These are phyloP conservation scores for Amylocarpus encephaloides DNA, from an alignment of 2,329 filamentous ascomycete genomes.

Conservation along the genomic window DNA sequence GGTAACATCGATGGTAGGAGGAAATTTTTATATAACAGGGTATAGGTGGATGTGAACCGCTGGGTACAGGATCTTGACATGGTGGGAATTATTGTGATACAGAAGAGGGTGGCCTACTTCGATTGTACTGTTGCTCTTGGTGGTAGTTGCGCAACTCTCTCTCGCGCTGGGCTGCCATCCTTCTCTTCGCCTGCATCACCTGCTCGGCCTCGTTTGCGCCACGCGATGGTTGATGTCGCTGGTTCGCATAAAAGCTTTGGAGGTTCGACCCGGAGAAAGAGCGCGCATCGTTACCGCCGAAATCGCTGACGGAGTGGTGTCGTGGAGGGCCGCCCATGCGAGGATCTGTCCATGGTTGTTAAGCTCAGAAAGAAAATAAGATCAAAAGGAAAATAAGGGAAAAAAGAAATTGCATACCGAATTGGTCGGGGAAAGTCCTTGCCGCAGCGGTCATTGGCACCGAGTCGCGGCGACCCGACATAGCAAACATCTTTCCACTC, in stretches of 20 bases:
- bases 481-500: conserved; percentile 84
- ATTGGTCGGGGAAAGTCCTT: conserved; percentile 48
- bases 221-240: conserved; percentile 83
- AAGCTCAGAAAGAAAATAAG: conserved; percentile 12
- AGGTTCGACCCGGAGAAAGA: conserved; percentile 71
- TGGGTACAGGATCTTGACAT: conserved; percentile 29
- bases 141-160: conserved; percentile 99
- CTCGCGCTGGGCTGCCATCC: conserved; percentile 98
- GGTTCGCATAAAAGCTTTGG: conserved; percentile 89
- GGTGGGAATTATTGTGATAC: conserved; percentile 48
- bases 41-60: conserved; percentile 27
- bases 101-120: conserved; percentile 86
- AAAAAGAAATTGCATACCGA: conserved; percentile 43
- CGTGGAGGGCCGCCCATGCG: conserved; percentile 63
- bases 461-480: conserved; percentile 71
- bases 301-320: conserved; percentile 80
- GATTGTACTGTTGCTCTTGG: conserved; percentile 99
- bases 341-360: conserved; percentile 49
- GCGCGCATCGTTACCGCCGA: conserved; percentile 54
- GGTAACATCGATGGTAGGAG: conserved; percentile 28
- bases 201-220: conserved; percentile 88
- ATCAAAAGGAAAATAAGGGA: conserved; percentile 26
- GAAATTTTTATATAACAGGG: conserved; percentile 34
- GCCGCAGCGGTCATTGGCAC: conserved; percentile 56
- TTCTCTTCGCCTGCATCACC: conserved; percentile 98